These are phyloP conservation scores for Pestalotiopsis sp. DNA, from an alignment of 2,329 filamentous ascomycete species.

Conservation along the genomic window DNA sequence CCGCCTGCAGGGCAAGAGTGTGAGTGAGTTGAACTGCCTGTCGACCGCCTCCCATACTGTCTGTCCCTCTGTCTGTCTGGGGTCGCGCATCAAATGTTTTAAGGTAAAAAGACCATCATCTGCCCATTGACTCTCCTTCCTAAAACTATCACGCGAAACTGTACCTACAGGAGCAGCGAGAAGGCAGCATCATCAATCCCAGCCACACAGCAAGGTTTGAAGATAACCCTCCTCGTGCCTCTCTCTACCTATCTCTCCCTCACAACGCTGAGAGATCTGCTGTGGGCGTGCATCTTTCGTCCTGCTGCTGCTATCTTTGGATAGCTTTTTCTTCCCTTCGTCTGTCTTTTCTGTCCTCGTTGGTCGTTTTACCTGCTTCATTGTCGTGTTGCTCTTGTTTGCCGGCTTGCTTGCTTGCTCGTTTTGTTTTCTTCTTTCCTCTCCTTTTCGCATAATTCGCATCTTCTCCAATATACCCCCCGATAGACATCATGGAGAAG, in stretches of 20 bases:
- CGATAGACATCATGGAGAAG: constrained; percentile 11
- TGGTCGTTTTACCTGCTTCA: background rate
- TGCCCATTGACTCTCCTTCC: background rate
- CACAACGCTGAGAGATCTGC: background rate
- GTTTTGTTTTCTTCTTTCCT: background rate
- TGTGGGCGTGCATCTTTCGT: background rate
- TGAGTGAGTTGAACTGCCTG: background rate
- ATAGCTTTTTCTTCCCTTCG: background rate
- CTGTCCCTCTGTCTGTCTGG: no score
- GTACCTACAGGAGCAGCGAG: background rate
- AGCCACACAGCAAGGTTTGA: background rate
- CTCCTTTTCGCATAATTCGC: background rate
- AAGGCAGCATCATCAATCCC: background rate
- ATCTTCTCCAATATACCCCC: constrained; percentile 1
- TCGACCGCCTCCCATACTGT: no score
- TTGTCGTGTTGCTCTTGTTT: background rate
- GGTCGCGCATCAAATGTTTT: no score
- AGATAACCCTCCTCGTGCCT: background rate
- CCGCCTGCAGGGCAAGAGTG: background rate
- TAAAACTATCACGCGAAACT: constrained; percentile 4
- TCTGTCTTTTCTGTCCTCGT: background rate
- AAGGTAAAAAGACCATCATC: background rate
- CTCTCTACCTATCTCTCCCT: background rate
- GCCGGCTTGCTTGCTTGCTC: background rate
- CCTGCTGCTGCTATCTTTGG: background rate